phyloP scores from a whole-genome alignment of 176 grass and related monocot species.

The Lolium multiflorum region DNA sequence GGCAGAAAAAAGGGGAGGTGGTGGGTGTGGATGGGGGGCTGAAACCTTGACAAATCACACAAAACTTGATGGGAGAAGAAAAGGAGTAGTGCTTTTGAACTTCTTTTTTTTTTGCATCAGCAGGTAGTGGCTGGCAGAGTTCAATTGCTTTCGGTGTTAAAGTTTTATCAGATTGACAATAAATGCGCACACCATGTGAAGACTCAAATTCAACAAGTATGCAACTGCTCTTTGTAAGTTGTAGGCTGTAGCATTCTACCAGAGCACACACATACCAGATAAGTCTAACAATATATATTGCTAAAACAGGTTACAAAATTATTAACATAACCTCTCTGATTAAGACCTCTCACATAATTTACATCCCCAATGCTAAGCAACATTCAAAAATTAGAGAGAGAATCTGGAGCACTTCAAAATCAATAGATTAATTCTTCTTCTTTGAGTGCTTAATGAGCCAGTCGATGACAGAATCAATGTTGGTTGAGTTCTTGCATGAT shows the following conservation, averaged over 20 bases:
- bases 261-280: conserved; percentile 43
- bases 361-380: conserved; percentile 52
- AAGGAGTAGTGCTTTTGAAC: neutral
- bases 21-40: no score
- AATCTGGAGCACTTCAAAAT: conserved; percentile 28
- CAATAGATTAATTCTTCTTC: conserved; percentile 74
- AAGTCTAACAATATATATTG: conserved; percentile 38
- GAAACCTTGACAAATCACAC: neutral
- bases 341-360: conserved; percentile 60
- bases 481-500: conserved; percentile 97
- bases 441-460: conserved; percentile 98
- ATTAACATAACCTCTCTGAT: conserved; percentile 55
- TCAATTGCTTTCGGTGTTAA: neutral
- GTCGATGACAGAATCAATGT: conserved; percentile 90
- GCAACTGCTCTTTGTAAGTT: conserved; percentile 22
- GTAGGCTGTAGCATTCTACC: conserved; percentile 28
- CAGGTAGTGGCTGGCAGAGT: neutral
- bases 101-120: neutral
- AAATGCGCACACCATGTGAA: neutral
- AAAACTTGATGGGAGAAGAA: neutral
- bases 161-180: neutral
- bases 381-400: conserved; percentile 48
- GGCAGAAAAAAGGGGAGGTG: neutral
- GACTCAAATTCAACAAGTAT: conserved; percentile 43
- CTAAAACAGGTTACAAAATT: conserved; percentile 56